Evolutionary conservation across 2,329 filamentous ascomycete genomes (phyloP).

Genomic region (Monosporascus cannonballus): DNA sequence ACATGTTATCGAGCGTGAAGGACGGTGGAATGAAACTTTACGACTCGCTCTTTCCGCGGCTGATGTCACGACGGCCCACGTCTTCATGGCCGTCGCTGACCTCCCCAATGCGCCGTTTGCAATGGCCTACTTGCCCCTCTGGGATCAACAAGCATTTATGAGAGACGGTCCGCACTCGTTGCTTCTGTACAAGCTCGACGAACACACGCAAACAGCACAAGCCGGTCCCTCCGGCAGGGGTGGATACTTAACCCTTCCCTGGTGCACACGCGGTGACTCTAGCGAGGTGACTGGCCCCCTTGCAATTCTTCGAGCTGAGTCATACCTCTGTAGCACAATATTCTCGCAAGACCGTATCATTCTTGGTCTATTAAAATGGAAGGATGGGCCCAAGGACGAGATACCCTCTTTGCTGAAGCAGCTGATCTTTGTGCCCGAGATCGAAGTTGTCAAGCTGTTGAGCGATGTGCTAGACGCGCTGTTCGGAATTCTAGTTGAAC

Average conservation of each 20-base stretch:
- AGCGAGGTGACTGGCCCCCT: conserved; percentile 75
- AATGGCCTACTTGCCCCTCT: conserved; percentile 86
- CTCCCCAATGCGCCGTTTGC: conserved; percentile 84
- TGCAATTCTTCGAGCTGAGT: conserved; percentile 72
- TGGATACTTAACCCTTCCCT: conserved; percentile 80
- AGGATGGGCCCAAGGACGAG: conserved; percentile 64
- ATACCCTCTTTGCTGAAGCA: conserved; percentile 71
- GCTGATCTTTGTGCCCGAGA: conserved; percentile 89
- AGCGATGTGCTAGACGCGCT: conserved; percentile 84
- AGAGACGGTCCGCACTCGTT: conserved; percentile 77
- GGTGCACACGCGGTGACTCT: conserved; percentile 62
- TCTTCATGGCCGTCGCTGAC: conserved; percentile 86
- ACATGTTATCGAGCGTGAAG: conserved; percentile 69
- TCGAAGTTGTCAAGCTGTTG: conserved; percentile 93
- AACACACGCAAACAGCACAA: conserved; percentile 68
- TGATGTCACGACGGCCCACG: conserved; percentile 75
- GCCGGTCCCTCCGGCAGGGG: conserved; percentile 63
- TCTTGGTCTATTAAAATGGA: conserved; percentile 81
- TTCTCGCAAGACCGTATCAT: conserved; percentile 91
- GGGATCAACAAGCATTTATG: conserved; percentile 87
- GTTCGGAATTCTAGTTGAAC: conserved; percentile 85
- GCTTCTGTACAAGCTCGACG: conserved; percentile 85
- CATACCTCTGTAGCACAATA: conserved; percentile 87
- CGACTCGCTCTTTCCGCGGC: conserved; percentile 71
- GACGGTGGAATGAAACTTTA: conserved; percentile 83